Percentiles rank a stretch among this genome's conserved stretches.
Conservation (phyloP, 345 rosid species). For the Hibiscus tridactylites region DNA sequence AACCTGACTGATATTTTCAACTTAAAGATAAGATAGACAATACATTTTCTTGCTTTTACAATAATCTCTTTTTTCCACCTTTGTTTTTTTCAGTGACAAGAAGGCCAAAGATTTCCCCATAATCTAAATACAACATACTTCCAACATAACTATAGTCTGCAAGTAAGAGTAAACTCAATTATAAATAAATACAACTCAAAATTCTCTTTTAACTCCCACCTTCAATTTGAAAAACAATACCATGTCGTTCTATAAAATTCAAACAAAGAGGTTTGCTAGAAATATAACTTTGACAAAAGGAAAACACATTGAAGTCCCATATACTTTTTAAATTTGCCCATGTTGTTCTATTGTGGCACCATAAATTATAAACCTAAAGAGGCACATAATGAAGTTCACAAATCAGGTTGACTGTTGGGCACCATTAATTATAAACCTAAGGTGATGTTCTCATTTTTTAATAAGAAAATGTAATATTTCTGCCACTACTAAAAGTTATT, state of each 20-base stretch:
- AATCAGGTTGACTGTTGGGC: not conserved
- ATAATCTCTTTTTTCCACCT: not conserved
- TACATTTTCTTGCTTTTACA: not conserved
- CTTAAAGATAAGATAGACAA: not conserved
- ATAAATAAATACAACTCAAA: not conserved
- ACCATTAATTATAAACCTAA: no score
- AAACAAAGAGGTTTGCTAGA: not conserved
- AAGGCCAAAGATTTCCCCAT: not conserved
- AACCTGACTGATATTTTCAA: no score
- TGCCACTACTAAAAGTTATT: no score
- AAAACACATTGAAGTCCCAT: not conserved
- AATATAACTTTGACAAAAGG: not conserved
- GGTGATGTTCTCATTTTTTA: no score
- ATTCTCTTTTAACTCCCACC: not conserved
- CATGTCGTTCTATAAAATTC: not conserved
- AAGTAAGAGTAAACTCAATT: not conserved
- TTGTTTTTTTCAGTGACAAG: not conserved
- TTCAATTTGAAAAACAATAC: not conserved
- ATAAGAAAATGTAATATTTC: no score
- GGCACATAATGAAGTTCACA: not conserved
- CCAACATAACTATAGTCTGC: not conserved
- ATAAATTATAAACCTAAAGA: not conserved
- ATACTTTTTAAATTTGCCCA: not conserved
- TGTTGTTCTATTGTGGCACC: not conserved
- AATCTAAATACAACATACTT: not conserved